phyloP scores from a whole-genome alignment of 768 basidiomycete species.

The Multifurca ochricompacta region DNA sequence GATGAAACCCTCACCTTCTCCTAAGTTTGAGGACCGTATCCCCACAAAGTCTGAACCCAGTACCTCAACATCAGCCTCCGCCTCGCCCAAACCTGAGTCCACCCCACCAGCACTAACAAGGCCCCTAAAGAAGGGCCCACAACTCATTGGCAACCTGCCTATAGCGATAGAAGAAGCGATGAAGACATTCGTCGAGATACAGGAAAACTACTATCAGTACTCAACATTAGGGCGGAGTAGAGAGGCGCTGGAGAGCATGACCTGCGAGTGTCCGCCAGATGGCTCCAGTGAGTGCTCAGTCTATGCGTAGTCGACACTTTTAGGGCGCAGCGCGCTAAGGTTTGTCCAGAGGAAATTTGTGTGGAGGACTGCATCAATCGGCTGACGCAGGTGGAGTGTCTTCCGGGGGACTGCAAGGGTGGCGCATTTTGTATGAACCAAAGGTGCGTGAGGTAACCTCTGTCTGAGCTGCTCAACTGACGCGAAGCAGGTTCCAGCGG shows the following conservation, averaged over 20 bases:
- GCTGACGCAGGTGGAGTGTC: constrained; percentile 93
- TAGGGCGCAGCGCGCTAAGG: constrained; percentile 36
- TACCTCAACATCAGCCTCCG: constrained; percentile 30
- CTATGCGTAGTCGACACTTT: constrained; percentile 14
- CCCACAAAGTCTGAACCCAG: constrained; percentile 27
- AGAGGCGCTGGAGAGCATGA: constrained; percentile 87
- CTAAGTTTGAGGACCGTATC: constrained; percentile 26
- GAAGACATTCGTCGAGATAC: constrained; percentile 63
- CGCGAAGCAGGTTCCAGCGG: constrained; percentile 64
- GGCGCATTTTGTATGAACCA: constrained; percentile 82
- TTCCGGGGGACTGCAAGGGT: constrained; percentile 85
- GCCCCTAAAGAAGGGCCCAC: constrained; percentile 34
- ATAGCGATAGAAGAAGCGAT: constrained; percentile 66
- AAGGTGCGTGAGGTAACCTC: constrained; percentile 45
- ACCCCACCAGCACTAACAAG: constrained; percentile 19
- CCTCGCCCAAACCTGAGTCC: constrained; percentile 28
- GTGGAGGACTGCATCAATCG: constrained; percentile 95
- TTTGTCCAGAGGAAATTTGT: constrained; percentile 58
- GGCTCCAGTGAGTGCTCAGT: constrained; percentile 47
- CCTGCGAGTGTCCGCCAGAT: constrained; percentile 88
- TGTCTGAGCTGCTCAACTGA: constrained; percentile 3
- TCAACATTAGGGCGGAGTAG: constrained; percentile 79
- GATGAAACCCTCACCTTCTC: constrained; percentile 24
- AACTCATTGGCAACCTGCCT: constrained; percentile 78
- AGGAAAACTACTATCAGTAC: constrained; percentile 80